Evolutionary conservation across 1,139 yeast genomes (phyloP).

Genomic region (Kodamaea fungicola): DNA sequence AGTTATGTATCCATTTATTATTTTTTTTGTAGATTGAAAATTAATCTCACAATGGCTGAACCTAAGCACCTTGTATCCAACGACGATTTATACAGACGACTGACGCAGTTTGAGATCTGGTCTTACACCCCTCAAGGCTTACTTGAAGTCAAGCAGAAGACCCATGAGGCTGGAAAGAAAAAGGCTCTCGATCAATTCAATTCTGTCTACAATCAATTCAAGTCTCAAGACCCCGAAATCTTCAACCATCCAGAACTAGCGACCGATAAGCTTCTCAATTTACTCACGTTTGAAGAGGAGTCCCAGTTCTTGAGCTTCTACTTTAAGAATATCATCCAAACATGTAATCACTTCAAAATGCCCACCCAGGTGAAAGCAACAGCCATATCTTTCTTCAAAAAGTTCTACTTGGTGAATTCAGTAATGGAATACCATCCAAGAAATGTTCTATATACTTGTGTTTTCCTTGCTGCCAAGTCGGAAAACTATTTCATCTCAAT

Average conservation of each 20-base stretch:
- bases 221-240: slow-evolving; percentile 26
- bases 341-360: slow-evolving; percentile 44
- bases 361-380: slow-evolving; percentile 65
- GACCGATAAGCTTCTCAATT: slow-evolving; percentile 32
- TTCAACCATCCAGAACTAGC: slow-evolving; percentile 32
- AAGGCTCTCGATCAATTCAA: slow-evolving; percentile 38
- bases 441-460: slow-evolving; percentile 74
- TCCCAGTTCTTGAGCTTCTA: slow-evolving; percentile 61
- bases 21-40: not conserved
- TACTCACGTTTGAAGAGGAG: slow-evolving; percentile 68
- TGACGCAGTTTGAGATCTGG: slow-evolving; percentile 84
- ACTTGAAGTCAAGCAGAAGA: slow-evolving; percentile 38
- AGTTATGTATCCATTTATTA: not conserved
- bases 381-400: slow-evolving; percentile 76
- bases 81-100: slow-evolving; percentile 84
- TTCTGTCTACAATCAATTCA: slow-evolving; percentile 21
- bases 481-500: slow-evolving; percentile 88
- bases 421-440: slow-evolving; percentile 90
- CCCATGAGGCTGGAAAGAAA: slow-evolving; percentile 50
- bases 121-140: slow-evolving; percentile 65
- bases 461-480: slow-evolving; percentile 87
- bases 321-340: slow-evolving; percentile 63
- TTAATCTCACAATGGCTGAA: too few species aligned
- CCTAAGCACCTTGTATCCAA: slow-evolving; percentile 28
- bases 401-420: slow-evolving; percentile 74